Evolutionary conservation across 2,329 filamentous ascomycete species (phyloP).

Genomic region (Aspergillus japonicus): DNA sequence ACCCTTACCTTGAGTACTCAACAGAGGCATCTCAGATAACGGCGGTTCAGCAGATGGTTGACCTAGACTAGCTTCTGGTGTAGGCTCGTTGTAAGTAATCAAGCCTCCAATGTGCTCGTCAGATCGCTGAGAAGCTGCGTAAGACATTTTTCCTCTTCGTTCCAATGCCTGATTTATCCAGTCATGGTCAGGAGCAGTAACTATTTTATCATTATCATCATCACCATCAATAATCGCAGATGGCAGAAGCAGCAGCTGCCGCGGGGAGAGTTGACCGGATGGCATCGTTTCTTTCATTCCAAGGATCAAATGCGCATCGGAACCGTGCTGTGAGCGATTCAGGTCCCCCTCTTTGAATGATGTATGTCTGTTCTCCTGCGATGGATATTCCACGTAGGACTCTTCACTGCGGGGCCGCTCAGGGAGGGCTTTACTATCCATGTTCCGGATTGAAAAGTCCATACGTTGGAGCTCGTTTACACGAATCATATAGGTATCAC

Average conservation of each 20-base stretch:
- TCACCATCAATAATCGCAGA: constrained; percentile 30
- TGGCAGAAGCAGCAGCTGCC: constrained; percentile 41
- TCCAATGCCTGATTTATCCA: not conserved
- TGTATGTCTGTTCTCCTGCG: constrained; percentile 39
- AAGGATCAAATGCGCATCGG: constrained; percentile 31
- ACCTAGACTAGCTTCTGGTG: not conserved
- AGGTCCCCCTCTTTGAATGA: constrained; percentile 53
- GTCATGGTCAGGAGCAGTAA: not conserved
- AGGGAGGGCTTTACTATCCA: constrained; percentile 73
- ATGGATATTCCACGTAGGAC: constrained; percentile 43
- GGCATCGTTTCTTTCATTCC: constrained; percentile 27
- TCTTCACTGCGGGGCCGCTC: constrained; percentile 64
- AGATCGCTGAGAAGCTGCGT: not conserved
- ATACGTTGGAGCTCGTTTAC: constrained; percentile 83
- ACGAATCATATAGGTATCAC: constrained; percentile 83
- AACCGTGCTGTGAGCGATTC: constrained; percentile 50
- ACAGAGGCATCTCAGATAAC: constrained; percentile 16
- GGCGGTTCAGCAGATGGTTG: constrained; percentile 1
- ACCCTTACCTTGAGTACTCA: constrained; percentile 44
- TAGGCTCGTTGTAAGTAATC: not conserved
- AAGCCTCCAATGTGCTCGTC: not conserved
- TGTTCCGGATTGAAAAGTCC: constrained; percentile 49
- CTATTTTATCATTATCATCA: constrained; percentile 13
- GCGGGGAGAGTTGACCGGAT: constrained; percentile 34
- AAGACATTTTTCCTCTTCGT: not conserved